phyloP scores from a whole-genome alignment of 1,284 basidiomycete species.

The Leucoagaricus sp. region DNA sequence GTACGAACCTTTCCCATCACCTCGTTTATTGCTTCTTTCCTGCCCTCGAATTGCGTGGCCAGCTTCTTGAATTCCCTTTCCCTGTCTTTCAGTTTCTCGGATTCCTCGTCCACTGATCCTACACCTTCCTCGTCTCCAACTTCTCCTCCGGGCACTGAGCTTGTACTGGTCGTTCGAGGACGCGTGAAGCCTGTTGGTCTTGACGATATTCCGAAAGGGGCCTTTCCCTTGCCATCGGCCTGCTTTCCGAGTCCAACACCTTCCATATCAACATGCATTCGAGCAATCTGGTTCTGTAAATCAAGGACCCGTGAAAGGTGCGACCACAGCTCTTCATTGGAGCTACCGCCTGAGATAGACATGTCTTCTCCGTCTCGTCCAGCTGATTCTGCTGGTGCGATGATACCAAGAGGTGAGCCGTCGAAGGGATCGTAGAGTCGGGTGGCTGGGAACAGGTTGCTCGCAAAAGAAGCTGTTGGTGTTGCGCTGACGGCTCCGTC shows the following conservation, averaged over 20 bases:
- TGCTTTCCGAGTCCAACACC: slow-evolving; percentile 45
- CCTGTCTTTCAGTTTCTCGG: slow-evolving; percentile 44
- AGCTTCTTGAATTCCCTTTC: slow-evolving; percentile 69
- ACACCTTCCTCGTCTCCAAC: slow-evolving; percentile 49
- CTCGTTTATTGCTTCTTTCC: slow-evolving; percentile 63
- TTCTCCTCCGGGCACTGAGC: slow-evolving; percentile 8
- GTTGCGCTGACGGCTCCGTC: slow-evolving; percentile 5
- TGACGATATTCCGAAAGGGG: slow-evolving; percentile 14
- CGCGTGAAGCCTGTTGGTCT: slow-evolving; percentile 15
- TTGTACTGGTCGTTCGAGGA: slow-evolving; percentile 5
- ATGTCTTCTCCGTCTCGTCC: slow-evolving; percentile 12
- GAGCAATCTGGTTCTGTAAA: slow-evolving; percentile 68
- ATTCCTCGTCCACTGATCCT: slow-evolving; percentile 46
- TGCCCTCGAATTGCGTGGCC: slow-evolving; percentile 63
- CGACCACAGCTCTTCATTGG: slow-evolving; percentile 57
- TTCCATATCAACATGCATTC: slow-evolving; percentile 75
- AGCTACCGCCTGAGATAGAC: slow-evolving; percentile 17
- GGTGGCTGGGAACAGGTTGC: slow-evolving; percentile 1
- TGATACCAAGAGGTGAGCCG: slow-evolving; percentile 43
- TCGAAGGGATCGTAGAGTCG: slow-evolving; percentile 52
- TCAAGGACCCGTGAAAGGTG: slow-evolving; percentile 66
- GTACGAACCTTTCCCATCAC: slow-evolving; percentile 69
- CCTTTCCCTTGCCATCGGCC: slow-evolving; percentile 35
- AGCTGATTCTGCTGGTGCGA: slow-evolving; percentile 26
- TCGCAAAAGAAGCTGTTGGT: slow-evolving; percentile 3